Base-by-base conservation (phyloP, 2,329 filamentous ascomycete species). In the Aspergillus pseudotamarii region DNA sequence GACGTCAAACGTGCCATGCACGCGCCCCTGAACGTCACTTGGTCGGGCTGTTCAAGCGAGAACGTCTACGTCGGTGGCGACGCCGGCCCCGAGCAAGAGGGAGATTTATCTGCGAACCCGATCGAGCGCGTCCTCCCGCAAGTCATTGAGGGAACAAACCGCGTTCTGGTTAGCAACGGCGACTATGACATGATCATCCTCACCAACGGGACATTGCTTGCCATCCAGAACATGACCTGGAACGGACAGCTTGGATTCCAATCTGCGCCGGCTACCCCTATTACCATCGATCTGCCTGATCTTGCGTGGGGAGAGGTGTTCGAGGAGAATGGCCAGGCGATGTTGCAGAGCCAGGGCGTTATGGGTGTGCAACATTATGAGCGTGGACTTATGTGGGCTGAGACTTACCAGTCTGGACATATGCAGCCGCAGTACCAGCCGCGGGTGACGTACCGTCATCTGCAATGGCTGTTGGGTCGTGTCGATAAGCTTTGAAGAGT, bases 161-260 rank as follows among this genome's bases (percentile, higher is more conserved):
- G 89, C 65, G 91, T 92, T 10, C 84, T 95, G 68, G 88, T 95
- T 71, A 89, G 84, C 3, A 91, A 94, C 71, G 92, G 91, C 12
- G 80, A 85, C 56, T 83, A 90, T 12, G 92, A 93, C 77, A 91
- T 85, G 72, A 83, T 91, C 64, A 82, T 92, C 11, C 80, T 89
- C 28, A 81, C 84, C 70, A 90, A 91, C 73, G 91, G 91, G 19
- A 90, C 90, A 0, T 81, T 94, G 1, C 80, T 92, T 8, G 84
- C 85, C 1, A 88, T 94, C 63, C 91, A 94, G 73, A 93, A 93
- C 79, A 92, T 94, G 88, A 93, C 90, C 0, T 94, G 88, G 88
- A 86, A 87, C 62, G 91, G 91, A 5, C 75, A 82, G 50, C 86
- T 90, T 58, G 92, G 91, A 0, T 94, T 94, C 81, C 85, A 88